phyloP scores from a whole-genome alignment of 345 rosid genomes.

The Arabidopsis arenosa region DNA sequence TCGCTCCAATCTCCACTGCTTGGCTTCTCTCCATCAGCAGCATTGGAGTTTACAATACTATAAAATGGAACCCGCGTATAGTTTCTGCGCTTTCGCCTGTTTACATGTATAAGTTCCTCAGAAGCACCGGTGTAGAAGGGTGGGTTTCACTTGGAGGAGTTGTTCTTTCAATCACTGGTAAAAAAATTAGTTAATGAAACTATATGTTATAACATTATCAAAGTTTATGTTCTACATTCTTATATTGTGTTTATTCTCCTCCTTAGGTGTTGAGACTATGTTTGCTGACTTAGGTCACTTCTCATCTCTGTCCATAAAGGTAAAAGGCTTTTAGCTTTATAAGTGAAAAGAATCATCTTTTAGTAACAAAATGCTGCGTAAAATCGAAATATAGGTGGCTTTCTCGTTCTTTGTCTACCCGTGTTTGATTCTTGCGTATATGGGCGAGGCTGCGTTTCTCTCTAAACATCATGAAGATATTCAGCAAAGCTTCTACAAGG shows the following conservation, averaged over 20 bases:
- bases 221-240: conserved; percentile 19
- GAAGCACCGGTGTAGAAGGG: conserved; percentile 71
- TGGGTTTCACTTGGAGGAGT: conserved; percentile 93
- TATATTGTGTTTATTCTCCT: conserved; percentile 18
- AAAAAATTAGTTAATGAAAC: background rate
- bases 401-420: conserved; percentile 79
- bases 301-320: conserved; percentile 82
- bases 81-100: conserved; percentile 76
- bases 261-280: conserved; percentile 82
- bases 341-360: background rate
- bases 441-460: conserved; percentile 93
- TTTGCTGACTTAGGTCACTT: conserved; percentile 91
- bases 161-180: conserved; percentile 89
- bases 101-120: conserved; percentile 78
- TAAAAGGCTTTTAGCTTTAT: conserved; percentile 38
- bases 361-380: conserved; percentile 14
- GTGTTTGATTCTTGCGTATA: conserved; percentile 82
- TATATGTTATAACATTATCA: background rate
- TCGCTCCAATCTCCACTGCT: conserved; percentile 74
- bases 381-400: conserved; percentile 59
- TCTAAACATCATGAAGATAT: conserved; percentile 74
- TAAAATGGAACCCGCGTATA: conserved; percentile 75
- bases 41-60: conserved; percentile 76
- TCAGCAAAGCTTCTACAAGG: conserved; percentile 81
- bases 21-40: conserved; percentile 79